Conservation (phyloP, 306 rosid species). For the Quercus agrifolia region DNA sequence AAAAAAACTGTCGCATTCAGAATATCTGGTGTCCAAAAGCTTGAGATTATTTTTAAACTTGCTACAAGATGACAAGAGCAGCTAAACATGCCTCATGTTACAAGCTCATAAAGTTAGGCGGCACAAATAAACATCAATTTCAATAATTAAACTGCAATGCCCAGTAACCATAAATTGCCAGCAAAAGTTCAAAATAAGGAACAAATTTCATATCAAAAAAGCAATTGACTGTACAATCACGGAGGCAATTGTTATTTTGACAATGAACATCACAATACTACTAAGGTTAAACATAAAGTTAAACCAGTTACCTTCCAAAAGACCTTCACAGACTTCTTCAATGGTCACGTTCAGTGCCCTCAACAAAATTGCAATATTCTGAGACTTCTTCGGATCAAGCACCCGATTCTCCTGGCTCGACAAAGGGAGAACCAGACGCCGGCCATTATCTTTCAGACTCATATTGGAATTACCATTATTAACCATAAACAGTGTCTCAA, state of each 20-base stretch:
- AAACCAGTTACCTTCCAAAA: slow-evolving; percentile 61
- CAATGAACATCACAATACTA: background rate
- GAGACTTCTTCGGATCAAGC: slow-evolving; percentile 93
- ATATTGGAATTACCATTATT: slow-evolving; percentile 31
- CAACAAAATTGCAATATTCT: slow-evolving; percentile 81
- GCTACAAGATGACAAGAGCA: background rate
- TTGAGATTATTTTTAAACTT: background rate
- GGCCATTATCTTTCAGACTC: slow-evolving; percentile 46
- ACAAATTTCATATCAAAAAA: background rate
- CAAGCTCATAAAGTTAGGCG: background rate
- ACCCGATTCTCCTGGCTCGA: slow-evolving; percentile 61
- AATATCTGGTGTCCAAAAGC: background rate
- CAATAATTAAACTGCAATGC: too few species aligned
- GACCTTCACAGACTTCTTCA: slow-evolving; percentile 92
- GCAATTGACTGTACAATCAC: too few species aligned
- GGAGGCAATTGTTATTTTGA: background rate
- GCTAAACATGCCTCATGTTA: background rate
- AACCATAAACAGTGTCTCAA: slow-evolving; percentile 74
- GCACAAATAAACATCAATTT: background rate
- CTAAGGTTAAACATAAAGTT: background rate
- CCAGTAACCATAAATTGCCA: background rate
- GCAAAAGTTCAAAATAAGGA: background rate
- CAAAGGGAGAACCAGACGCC: slow-evolving; percentile 37
- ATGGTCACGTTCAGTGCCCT: slow-evolving; percentile 86
- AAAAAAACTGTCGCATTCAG: background rate